Base-by-base conservation (phyloP, 1,284 basidiomycete genomes). In the Phylloboletellus chloephorus region DNA sequence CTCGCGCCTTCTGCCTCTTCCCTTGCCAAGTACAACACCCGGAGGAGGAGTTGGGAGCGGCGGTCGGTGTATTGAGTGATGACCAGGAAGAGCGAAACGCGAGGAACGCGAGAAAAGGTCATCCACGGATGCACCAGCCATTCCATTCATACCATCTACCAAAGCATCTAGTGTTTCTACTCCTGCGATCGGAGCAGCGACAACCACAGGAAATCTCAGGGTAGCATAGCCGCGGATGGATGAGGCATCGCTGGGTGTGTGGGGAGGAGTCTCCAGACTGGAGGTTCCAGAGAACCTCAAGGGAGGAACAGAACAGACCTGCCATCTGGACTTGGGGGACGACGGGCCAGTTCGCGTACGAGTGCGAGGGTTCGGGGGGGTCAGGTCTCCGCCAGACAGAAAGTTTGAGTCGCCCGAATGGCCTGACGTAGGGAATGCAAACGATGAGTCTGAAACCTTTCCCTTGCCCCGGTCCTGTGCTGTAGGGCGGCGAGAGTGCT, bases 151-250 rank as follows among this genome's bases (percentile, higher is more conserved):
- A 9, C 81, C 82, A 51, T 88, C 87, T 11, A 89, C 87, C 41
- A 91, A 65, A 11, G 86, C 85, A 56, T 91, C 88, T 80, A 90
- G 84, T 7, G 78, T 78, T 63, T 88, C 85, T 11, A 90, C 85
- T 7, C 83, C 84, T 4, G 83, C 60, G 7, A 84, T 66, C 8
- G 85, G 83, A 16, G 85, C 84, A 25, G 84, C 75, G 11, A 89
- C 83, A 26, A 86, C 61, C n/a, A 80, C 78, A 13, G 79, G 72
- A 45, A 82, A 77, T 34, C 70, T 57, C 30, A 74, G 70, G 36
- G 73, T 1, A 11, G 43, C 31, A 33, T 40, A 47, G 9, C 35
- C 22, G 13, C 41, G 28, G 26, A 52, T 58, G 22, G 73, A 74
- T 16, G 56, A 56, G 43, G 65, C 63, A 53, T 87, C 81, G 19